Conservation (phyloP, 1,284 basidiomycete species). For the Fomitopsis betulina region DNA sequence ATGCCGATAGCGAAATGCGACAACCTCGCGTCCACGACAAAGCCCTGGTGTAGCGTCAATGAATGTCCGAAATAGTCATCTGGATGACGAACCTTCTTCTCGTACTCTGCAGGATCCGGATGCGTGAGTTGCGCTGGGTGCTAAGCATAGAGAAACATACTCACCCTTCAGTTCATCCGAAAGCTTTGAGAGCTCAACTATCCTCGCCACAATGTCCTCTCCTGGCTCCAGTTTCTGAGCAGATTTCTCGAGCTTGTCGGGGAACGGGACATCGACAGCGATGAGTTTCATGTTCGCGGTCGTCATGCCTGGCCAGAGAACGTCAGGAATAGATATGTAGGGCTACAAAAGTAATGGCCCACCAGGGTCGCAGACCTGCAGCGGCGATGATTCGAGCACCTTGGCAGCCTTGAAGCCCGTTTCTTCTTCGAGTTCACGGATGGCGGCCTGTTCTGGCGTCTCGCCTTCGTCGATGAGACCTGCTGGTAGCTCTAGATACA, state of each 20-base stretch:
- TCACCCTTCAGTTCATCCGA: slow-evolving; percentile 61
- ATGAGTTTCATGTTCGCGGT: slow-evolving; percentile 81
- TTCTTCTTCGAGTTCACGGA: slow-evolving; percentile 88
- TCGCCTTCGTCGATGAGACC: slow-evolving; percentile 84
- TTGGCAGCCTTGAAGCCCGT: slow-evolving; percentile 76
- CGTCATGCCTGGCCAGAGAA: slow-evolving; percentile 61
- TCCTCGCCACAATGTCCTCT: slow-evolving; percentile 74
- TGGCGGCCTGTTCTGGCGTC: slow-evolving; percentile 69
- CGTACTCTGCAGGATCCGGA: slow-evolving; percentile 53
- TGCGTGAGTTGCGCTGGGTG: not conserved
- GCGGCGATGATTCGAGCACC: slow-evolving; percentile 62
- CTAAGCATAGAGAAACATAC: slow-evolving; percentile 8
- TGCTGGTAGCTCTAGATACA: slow-evolving; percentile 73
- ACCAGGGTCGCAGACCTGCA: slow-evolving; percentile 79
- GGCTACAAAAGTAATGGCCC: slow-evolving; percentile 13
- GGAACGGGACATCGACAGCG: slow-evolving; percentile 56
- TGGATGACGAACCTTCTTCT: slow-evolving; percentile 42
- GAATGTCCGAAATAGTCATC: not conserved
- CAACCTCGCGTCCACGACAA: slow-evolving; percentile 73
- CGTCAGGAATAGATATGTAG: not conserved
- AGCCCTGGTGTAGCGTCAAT: slow-evolving; percentile 43
- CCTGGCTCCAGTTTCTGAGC: slow-evolving; percentile 72
- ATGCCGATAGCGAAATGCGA: slow-evolving; percentile 72
- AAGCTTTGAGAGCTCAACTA: slow-evolving; percentile 67
- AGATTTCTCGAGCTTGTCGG: slow-evolving; percentile 55